phyloP scores from a whole-genome alignment of 805 yeast species.

The Suhomyces canberraensis region DNA sequence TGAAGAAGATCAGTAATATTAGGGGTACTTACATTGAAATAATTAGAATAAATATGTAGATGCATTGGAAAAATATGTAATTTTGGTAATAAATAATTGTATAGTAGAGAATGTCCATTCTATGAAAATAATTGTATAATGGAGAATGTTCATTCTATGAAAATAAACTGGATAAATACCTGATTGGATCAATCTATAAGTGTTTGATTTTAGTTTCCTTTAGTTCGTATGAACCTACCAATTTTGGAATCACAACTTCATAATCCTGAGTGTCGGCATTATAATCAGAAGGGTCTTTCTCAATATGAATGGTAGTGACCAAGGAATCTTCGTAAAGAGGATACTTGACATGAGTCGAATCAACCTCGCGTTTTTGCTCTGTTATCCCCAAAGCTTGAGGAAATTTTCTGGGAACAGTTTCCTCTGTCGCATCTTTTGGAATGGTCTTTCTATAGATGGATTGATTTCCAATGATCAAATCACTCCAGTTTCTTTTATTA shows the following conservation, averaged over 20 bases:
- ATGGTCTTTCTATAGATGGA: conserved; percentile 21
- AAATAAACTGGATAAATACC: too few relatives aligned
- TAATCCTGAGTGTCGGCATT: conserved; percentile 59
- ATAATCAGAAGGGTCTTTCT: conserved; percentile 49
- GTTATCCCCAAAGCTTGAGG: conserved; percentile 40
- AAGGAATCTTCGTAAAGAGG: conserved; percentile 56
- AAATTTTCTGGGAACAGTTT: conserved; percentile 18
- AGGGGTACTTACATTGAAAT: too few relatives aligned
- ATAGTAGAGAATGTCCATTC: too few relatives aligned
- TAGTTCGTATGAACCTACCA: conserved; percentile 33
- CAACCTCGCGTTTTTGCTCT: conserved; percentile 9
- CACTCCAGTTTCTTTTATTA: conserved; percentile 72
- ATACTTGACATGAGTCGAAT: conserved; percentile 43
- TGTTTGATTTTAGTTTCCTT: conserved; percentile 34
- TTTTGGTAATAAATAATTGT: too few relatives aligned
- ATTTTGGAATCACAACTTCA: conserved; percentile 67
- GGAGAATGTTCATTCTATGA: too few relatives aligned
- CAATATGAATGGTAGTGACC: conserved; percentile 72
- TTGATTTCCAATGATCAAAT: conserved; percentile 52
- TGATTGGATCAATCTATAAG: conserved; percentile 10
- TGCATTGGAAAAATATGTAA: too few relatives aligned
- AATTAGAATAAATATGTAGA: too few relatives aligned
- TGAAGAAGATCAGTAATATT: too few relatives aligned
- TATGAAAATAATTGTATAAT: too few relatives aligned
- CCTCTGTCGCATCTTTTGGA: conserved; percentile 7